Evolutionary conservation across 2,329 filamentous ascomycete genomes (phyloP).

Genomic region (Helotiales sp.): DNA sequence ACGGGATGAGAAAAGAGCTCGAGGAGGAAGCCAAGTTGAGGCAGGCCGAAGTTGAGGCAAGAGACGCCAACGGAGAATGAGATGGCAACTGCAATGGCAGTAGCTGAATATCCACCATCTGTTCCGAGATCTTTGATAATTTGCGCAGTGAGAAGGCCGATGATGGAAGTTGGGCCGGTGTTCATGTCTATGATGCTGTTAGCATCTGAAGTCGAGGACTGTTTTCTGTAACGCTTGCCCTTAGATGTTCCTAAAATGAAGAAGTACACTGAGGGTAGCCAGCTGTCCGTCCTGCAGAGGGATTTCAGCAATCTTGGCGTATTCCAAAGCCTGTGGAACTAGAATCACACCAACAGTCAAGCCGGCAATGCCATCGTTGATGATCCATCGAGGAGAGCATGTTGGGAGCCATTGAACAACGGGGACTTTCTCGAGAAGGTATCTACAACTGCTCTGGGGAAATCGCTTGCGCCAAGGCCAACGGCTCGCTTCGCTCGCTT

Average conservation of each 20-base stretch:
- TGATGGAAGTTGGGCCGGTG: slow-evolving; percentile 63
- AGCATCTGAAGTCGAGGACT: neutral
- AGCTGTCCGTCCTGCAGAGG: slow-evolving; percentile 65
- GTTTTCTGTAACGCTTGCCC: slow-evolving; percentile 45
- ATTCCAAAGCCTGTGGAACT: slow-evolving; percentile 64
- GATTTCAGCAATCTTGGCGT: slow-evolving; percentile 66
- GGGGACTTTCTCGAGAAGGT: neutral
- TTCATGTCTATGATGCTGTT: slow-evolving; percentile 36
- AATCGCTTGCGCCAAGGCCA: slow-evolving; percentile 2
- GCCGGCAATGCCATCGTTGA: slow-evolving; percentile 53
- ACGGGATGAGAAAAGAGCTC: slow-evolving; percentile 70
- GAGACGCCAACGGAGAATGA: slow-evolving; percentile 69
- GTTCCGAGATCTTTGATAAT: slow-evolving; percentile 57
- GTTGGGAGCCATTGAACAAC: slow-evolving; percentile 49
- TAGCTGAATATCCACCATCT: slow-evolving; percentile 55
- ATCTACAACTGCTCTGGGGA: neutral
- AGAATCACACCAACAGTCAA: slow-evolving; percentile 64
- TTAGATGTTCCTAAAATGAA: slow-evolving; percentile 66
- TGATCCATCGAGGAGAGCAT: slow-evolving; percentile 64
- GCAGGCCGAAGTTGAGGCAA: slow-evolving; percentile 61
- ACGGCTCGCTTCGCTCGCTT: neutral
- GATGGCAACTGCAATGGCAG: slow-evolving; percentile 64
- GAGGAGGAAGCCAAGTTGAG: slow-evolving; percentile 68
- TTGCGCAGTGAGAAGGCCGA: slow-evolving; percentile 67
- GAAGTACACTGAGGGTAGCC: slow-evolving; percentile 61